Evolutionary conservation across 306 rosid species (phyloP).

Genomic region (Arachis stenosperma): DNA sequence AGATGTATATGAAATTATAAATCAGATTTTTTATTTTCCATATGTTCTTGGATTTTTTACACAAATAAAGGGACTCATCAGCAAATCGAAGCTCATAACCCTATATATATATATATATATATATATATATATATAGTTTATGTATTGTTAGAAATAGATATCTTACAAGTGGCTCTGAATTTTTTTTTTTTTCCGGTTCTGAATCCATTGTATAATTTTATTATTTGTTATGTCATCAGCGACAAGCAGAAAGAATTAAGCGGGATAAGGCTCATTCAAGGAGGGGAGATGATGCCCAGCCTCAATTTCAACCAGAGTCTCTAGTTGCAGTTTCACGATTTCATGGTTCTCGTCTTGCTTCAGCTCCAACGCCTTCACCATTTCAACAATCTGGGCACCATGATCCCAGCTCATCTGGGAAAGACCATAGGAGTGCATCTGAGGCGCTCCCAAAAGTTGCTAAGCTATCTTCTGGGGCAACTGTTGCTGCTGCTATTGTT

Average conservation of each 20-base stretch:
- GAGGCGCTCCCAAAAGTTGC: slow-evolving; percentile 60
- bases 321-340: slow-evolving; percentile 75
- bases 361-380: slow-evolving; percentile 80
- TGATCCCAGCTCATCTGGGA: slow-evolving; percentile 32
- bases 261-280: slow-evolving; percentile 76
- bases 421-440: slow-evolving; percentile 40
- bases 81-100: not conserved
- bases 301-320: slow-evolving; percentile 75
- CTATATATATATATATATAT: not conserved
- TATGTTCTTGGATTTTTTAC: slow-evolving; percentile 16
- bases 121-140: too few species aligned
- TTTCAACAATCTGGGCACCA: slow-evolving; percentile 54
- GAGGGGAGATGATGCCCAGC: slow-evolving; percentile 84
- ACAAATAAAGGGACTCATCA: not conserved
- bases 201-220: slow-evolving; percentile 15
- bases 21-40: slow-evolving; percentile 17
- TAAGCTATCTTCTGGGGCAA: slow-evolving; percentile 55
- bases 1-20: not conserved
- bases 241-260: slow-evolving; percentile 84
- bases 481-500: slow-evolving; percentile 88
- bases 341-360: slow-evolving; percentile 95
- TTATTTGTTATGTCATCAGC: slow-evolving; percentile 49
- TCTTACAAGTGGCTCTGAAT: slow-evolving; percentile 15
- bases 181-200: not conserved
- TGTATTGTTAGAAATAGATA: slow-evolving; percentile 4